A percentile compares a stretch with the other conserved stretches of the same genome.
phyloP scores from a whole-genome alignment of 148 eudicot species.

The Simmondsia chinensis region DNA sequence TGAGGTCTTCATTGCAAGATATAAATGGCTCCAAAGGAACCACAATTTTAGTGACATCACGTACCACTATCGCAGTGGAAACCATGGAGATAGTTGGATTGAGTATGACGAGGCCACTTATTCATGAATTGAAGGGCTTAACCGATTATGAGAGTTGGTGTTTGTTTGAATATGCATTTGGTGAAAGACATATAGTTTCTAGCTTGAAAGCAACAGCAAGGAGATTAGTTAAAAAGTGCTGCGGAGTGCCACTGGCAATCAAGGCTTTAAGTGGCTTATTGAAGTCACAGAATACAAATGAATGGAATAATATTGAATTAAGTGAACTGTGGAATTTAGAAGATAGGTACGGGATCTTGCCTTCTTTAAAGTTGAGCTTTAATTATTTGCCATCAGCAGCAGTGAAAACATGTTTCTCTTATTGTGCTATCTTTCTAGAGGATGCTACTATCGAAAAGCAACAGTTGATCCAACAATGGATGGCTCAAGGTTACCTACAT shows the following conservation, averaged over 20 bases:
- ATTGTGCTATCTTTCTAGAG: not conserved
- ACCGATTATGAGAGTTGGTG: not conserved
- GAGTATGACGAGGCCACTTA: no score
- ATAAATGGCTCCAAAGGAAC: constrained; percentile 8
- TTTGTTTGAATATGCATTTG: not conserved
- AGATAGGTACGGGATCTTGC: constrained; percentile 14
- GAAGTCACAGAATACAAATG: not conserved
- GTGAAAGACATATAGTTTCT: not conserved
- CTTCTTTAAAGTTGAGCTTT: constrained; percentile 9
- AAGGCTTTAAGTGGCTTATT: constrained; percentile 1
- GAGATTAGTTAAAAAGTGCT: constrained; percentile 1
- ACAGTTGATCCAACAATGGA: constrained; percentile 1
- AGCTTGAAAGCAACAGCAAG: not conserved
- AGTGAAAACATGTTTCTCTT: no score
- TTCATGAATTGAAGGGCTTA: constrained; percentile 1
- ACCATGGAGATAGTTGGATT: not conserved
- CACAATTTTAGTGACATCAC: not conserved
- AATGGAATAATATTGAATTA: constrained; percentile 9
- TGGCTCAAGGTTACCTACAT: not conserved
- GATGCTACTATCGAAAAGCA: not conserved
- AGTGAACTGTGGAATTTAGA: constrained; percentile 11
- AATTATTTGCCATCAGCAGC: constrained; percentile 7
- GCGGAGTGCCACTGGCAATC: constrained; percentile 6
- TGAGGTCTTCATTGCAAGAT: not conserved
- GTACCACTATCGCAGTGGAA: constrained; percentile 1